These are phyloP conservation scores for Chloranthus sessilifolius DNA, from an alignment of 164 flowering plant genomes.

Conservation along the genomic window DNA sequence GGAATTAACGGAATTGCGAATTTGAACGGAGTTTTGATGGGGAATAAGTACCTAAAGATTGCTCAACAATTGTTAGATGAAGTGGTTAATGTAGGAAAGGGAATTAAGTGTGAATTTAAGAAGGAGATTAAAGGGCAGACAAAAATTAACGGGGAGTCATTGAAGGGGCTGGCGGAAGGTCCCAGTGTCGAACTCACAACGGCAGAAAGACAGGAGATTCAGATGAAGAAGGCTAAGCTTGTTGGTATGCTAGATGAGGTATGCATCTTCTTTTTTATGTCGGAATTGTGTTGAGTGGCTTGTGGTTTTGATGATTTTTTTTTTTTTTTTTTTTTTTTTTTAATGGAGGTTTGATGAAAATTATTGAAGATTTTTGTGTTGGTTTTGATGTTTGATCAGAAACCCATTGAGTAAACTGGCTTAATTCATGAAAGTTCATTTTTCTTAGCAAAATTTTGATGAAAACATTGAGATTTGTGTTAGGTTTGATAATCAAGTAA, in stretches of 20 bases:
- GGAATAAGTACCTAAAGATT: conserved; percentile 87
- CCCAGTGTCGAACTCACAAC: conserved; percentile 52
- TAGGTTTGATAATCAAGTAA: too few relatives aligned
- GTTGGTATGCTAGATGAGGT: conserved; percentile 96
- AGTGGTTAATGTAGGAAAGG: conserved; percentile 70
- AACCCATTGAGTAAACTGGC: too few relatives aligned
- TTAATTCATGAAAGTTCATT: too few relatives aligned
- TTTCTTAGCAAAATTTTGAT: too few relatives aligned
- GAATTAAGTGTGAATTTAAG: conserved; percentile 27
- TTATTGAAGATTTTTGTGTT: too few relatives aligned
- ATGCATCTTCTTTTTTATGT: not conserved
- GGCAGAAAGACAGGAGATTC: conserved; percentile 87
- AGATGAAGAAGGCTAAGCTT: conserved; percentile 97
- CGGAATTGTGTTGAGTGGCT: too few relatives aligned
- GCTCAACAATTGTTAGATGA: conserved; percentile 88
- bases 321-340: too few relatives aligned
- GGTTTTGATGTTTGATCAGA: too few relatives aligned
- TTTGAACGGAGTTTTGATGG: conserved; percentile 58
- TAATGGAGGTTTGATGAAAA: too few relatives aligned
- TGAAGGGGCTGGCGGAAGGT: conserved; percentile 24
- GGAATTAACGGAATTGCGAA: conserved; percentile 35
- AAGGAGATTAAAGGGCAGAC: conserved; percentile 26
- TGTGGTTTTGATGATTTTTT: too few relatives aligned
- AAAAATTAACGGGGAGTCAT: conserved; percentile 33
- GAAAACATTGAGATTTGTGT: too few relatives aligned